Conservation (phyloP, 2,329 filamentous ascomycete genomes). For the Talaromyces sp. region DNA sequence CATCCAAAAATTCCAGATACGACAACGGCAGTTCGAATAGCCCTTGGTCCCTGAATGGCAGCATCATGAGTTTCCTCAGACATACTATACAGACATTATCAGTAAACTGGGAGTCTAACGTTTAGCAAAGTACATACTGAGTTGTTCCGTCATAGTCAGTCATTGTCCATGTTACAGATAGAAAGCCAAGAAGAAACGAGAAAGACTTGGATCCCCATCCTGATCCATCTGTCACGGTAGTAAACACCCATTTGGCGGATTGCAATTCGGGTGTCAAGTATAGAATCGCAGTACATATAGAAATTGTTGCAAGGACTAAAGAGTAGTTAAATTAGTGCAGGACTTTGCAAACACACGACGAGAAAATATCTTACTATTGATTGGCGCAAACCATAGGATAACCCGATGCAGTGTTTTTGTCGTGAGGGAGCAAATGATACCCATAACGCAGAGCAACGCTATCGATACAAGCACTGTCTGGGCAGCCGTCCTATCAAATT, state of each 20-base stretch:
- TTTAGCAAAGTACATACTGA: constrained; percentile 46
- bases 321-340: background rate
- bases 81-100: constrained; percentile 47
- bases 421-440: constrained; percentile 61
- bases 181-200: constrained; percentile 60
- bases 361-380: constrained; percentile 52
- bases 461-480: constrained; percentile 61
- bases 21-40: constrained; percentile 59
- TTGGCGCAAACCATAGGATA: constrained; percentile 65
- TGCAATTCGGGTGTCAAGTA: constrained; percentile 60
- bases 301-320: constrained; percentile 57
- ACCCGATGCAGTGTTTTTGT: constrained; percentile 60
- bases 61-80: constrained; percentile 67
- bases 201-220: constrained; percentile 62
- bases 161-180: constrained; percentile 56
- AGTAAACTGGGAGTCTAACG: constrained; percentile 7
- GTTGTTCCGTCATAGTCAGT: constrained; percentile 68
- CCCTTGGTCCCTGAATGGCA: constrained; percentile 58
- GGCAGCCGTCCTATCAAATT: constrained; percentile 50
- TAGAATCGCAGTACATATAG: constrained; percentile 60
- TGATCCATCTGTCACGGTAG: constrained; percentile 60
- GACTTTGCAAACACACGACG: background rate
- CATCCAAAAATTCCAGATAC: constrained; percentile 62
- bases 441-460: constrained; percentile 55
- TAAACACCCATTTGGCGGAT: constrained; percentile 60